Base-by-base conservation (phyloP, 768 basidiomycete species). In the Daedaleopsis nitida region DNA sequence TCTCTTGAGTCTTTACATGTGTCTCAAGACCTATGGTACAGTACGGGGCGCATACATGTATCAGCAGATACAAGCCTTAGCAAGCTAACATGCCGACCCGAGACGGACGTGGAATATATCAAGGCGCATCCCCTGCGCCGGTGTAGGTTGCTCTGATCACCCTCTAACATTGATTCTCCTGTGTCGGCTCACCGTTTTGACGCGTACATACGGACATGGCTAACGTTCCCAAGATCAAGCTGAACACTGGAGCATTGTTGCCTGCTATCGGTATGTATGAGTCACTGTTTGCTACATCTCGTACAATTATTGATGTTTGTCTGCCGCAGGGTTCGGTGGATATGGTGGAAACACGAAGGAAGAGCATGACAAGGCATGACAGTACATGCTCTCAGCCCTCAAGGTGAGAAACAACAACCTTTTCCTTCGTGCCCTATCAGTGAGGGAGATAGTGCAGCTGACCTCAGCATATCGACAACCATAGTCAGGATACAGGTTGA, bases 181-280 rank as follows among this genome's bases (percentile, higher is more conserved):
- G 27, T 7, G 27, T 32, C 27, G 27, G 27, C 27, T 3, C 7
- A 32, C 27, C 7, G 27, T 32, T 32, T 7, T 32, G 27, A 32
- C 27, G 27, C 7, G 7, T 3, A 32, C 7, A 32, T 32, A 32
- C 62, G 24, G 62, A 17, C 16, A 73, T 75, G 69, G 65, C 67
- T 19, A 43, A 68, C 44, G 58, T 70, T 5, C 70, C 72, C 9
- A 63, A 53, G 11, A 71, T 77, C 70, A 76, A 72, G 58, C 70
- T 81, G 62, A 80, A 79, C 72, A 78, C 72, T n/a, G 79, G 80
- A 38, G 69, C 74, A 10, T 59, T 68, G 38, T 76, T 80, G 65
- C 80, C 81, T 23, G 74, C 76, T 11, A 73, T 82, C 65, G 81
- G 80, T 68, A 70, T 39, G 62, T 38, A 34, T 38, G 37, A 38